Conservation (phyloP, 495 filamentous ascomycete genomes). For the Cairneyella variabilis region DNA sequence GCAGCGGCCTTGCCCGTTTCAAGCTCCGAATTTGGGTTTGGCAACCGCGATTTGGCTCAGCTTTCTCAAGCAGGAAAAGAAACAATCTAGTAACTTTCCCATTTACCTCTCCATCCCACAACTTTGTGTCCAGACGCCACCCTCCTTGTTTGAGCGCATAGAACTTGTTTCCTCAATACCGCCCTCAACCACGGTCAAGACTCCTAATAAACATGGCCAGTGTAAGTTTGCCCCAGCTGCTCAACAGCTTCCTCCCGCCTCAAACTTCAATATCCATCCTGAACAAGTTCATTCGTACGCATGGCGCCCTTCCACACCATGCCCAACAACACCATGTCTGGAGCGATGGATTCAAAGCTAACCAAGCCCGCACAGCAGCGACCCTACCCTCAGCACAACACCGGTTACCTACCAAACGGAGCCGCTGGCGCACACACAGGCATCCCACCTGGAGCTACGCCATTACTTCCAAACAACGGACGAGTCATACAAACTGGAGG, state of each 20-base stretch:
- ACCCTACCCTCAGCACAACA: conserved; percentile 24
- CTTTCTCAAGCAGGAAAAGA: conserved; percentile 20
- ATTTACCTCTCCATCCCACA: conserved; percentile 15
- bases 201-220: conserved; percentile 14
- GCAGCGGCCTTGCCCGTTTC: conserved; percentile 11
- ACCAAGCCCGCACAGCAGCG: conserved; percentile 21
- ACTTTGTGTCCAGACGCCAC: neutral
- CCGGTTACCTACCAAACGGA: conserved; percentile 49
- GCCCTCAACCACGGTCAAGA: neutral
- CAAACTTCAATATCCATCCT: conserved; percentile 2
- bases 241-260: neutral
- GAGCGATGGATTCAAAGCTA: neutral
- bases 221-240: conserved; percentile 15
- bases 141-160: conserved; percentile 16
- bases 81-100: conserved; percentile 18
- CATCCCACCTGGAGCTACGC: conserved; percentile 46
- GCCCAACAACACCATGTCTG: neutral
- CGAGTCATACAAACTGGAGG: conserved; percentile 79
- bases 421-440: conserved; percentile 38
- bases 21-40: conserved; percentile 20
- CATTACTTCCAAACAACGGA: conserved; percentile 54
- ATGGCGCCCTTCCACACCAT: neutral
- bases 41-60: conserved; percentile 23
- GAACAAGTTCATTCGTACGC: neutral
- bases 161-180: conserved; percentile 10